Evolutionary conservation across 2,329 filamentous ascomycete genomes (phyloP), one percentile per base, ranked within the genome.

Genomic region (Sordariomycetes sp.): DNA sequence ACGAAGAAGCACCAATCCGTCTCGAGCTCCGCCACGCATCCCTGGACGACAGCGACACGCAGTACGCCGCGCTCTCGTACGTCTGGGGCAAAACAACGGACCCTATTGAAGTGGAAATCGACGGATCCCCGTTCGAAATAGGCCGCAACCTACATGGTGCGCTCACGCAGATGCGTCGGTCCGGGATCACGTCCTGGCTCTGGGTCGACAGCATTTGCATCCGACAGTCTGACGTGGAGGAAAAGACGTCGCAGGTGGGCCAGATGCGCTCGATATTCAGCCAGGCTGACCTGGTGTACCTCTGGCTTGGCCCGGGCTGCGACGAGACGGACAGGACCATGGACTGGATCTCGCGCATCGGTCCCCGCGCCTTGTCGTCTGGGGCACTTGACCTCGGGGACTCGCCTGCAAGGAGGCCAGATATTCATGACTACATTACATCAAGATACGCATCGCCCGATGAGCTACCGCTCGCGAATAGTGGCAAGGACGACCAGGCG

Each of bases 201-300:
- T 67, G 65, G 65, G 50, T 63, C 3, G 65, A 66, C 52, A 59
- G 60, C 1, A 59, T 66, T 34, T 65, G 64, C 28, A 65, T 67
- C 32, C 46, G 62, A 4, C 66, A 67, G 57, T 11, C 56, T 8
- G 16, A 48, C 16, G 16, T 8, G 6, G 43, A 7, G 7, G 43
- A 48, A 22, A 48, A 48, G 43, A 48, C 7, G 5, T 48, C 6
- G 6, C 43, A 48, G 16, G 7, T 48, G 8, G 6, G 6, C 16
- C n/a, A 6, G 43, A 51, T 51, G 48, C 4, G 20, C n/a, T 6
- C 22, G 6, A 51, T 51, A 7, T 51, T 24, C 48, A 25, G 20
- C 20, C 20, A 20, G 25, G 48, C 48, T 6, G 20, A 51, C 3
- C n/a, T 51, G 4, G 48, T 51, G 5, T 51, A 51, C 16, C 22